Evolutionary conservation across 2,329 filamentous ascomycete genomes (phyloP).

Genomic region (Trichoderma lentiforme): DNA sequence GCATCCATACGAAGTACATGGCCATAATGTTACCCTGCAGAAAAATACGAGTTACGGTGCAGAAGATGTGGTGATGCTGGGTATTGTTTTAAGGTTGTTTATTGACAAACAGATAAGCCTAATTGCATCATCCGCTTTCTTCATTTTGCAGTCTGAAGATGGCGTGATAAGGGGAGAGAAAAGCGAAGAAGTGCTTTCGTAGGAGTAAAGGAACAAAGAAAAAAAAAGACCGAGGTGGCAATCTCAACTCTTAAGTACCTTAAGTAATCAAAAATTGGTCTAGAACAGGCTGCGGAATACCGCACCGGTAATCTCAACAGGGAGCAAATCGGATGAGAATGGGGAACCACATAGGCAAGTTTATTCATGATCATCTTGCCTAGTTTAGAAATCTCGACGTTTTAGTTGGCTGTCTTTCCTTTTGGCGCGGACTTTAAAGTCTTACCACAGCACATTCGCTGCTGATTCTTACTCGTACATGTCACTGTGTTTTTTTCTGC

Average conservation of each 20-base stretch:
- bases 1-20: not conserved
- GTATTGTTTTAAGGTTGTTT: not conserved
- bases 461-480: not conserved
- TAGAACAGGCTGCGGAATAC: not conserved
- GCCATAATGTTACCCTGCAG: not conserved
- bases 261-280: not conserved
- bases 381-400: not conserved
- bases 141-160: not conserved
- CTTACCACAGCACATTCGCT: not conserved
- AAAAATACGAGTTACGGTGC: not conserved
- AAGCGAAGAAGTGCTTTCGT: not conserved
- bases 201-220: not conserved
- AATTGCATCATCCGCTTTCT: not conserved
- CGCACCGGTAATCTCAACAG: not conserved
- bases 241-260: not conserved
- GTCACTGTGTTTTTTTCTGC: not conserved
- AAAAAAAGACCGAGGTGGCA: not conserved
- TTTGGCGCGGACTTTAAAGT: not conserved
- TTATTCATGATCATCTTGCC: constrained; percentile 1
- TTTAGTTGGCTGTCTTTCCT: not conserved
- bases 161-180: not conserved
- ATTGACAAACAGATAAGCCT: not conserved
- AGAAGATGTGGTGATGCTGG: not conserved
- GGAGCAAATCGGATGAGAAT: not conserved
- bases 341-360: not conserved